Conservation (phyloP, 495 filamentous ascomycete genomes). For the Umbilicaria muhlenbergii region DNA sequence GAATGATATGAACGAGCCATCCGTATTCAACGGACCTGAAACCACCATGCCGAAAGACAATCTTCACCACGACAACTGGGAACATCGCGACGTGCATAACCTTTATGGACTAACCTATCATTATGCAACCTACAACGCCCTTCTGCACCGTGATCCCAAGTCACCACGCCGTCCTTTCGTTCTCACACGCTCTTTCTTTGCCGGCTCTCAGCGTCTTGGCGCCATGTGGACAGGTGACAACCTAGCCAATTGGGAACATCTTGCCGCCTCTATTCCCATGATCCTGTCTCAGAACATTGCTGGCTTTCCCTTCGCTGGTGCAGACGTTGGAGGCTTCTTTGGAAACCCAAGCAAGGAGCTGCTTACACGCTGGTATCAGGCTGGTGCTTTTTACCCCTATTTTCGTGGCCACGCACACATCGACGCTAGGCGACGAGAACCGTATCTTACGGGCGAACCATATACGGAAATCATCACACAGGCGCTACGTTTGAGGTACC, state of each 20-base stretch:
- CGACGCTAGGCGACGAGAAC: constrained; percentile 84
- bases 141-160: constrained; percentile 69
- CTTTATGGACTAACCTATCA: constrained; percentile 85
- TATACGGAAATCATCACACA: constrained; percentile 75
- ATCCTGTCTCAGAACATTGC: constrained; percentile 79
- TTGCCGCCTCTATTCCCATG: constrained; percentile 79
- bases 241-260: constrained; percentile 82
- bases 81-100: constrained; percentile 94
- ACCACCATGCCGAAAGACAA: constrained; percentile 98
- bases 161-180: constrained; percentile 67
- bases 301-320: constrained; percentile 86
- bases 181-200: constrained; percentile 79
- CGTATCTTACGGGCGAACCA: constrained; percentile 74
- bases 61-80: constrained; percentile 80
- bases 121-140: constrained; percentile 77
- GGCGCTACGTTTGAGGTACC: constrained; percentile 76
- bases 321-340: constrained; percentile 96
- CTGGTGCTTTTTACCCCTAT: constrained; percentile 95
- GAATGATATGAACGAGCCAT: constrained; percentile 99
- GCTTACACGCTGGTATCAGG: constrained; percentile 87
- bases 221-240: constrained; percentile 99
- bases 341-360: constrained; percentile 88
- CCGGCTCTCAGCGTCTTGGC: constrained; percentile 73
- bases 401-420: constrained; percentile 98
- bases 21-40: constrained; percentile 95